A percentile compares a stretch with the other conserved stretches of the same genome.
phyloP scores from a whole-genome alignment of 345 rosid genomes.

The Mangifera indica region DNA sequence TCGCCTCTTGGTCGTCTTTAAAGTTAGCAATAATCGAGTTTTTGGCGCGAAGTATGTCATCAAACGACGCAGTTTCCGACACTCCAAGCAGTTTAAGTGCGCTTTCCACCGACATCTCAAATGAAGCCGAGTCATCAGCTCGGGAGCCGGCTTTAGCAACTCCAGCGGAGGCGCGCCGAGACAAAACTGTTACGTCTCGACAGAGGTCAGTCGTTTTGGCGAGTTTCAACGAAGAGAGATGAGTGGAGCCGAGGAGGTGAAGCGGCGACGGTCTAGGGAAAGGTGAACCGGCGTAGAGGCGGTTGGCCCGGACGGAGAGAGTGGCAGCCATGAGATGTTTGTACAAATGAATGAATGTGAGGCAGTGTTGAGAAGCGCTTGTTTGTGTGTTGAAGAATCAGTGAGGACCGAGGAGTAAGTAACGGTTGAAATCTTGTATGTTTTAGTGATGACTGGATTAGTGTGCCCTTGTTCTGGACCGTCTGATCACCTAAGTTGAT shows the following conservation, averaged over 20 bases:
- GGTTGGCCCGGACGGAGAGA: constrained; percentile 71
- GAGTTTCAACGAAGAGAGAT: constrained; percentile 18
- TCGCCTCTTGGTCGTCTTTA: constrained; percentile 72
- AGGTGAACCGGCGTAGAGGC: constrained; percentile 41
- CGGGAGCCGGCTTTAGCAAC: constrained; percentile 59
- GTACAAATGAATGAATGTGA: constrained; percentile 14
- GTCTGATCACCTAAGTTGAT: background rate
- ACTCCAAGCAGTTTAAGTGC: constrained; percentile 96
- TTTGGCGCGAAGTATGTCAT: constrained; percentile 94
- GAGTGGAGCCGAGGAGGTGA: constrained; percentile 15
- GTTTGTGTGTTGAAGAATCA: background rate
- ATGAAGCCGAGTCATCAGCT: constrained; percentile 87
- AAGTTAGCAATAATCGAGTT: constrained; percentile 67
- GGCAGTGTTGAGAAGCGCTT: constrained; percentile 3
- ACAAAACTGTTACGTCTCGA: constrained; percentile 34
- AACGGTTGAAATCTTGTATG: background rate
- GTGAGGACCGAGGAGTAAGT: background rate
- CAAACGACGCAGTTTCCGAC: constrained; percentile 80
- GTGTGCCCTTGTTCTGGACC: background rate
- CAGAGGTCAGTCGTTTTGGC: constrained; percentile 34
- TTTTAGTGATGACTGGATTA: background rate
- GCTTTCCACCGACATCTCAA: constrained; percentile 91
- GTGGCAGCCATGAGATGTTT: constrained; percentile 43
- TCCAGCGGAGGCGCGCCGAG: constrained; percentile 37
- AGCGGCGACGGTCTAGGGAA: constrained; percentile 33